Percentiles rank a stretch among this genome's conserved stretches.
phyloP scores from a whole-genome alignment of 2,329 filamentous ascomycete species.

The Talaromyces marneffei region DNA sequence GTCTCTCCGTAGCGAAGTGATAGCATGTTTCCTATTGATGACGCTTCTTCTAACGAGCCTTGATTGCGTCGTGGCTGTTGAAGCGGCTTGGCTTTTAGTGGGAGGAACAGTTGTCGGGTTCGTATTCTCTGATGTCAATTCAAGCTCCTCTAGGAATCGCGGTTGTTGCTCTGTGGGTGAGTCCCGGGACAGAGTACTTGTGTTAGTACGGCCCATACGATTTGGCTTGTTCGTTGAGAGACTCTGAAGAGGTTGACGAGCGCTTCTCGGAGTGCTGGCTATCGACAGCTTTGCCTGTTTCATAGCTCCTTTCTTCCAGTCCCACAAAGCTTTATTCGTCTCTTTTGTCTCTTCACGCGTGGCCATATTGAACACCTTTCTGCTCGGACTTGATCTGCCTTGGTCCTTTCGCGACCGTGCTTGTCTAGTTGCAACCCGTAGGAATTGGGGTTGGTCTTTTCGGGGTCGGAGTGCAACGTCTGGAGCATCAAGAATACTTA shows the following conservation, averaged over 20 bases:
- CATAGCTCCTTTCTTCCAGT: constrained; percentile 48
- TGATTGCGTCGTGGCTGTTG: not conserved
- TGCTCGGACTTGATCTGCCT: constrained; percentile 48
- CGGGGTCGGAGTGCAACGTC: constrained; percentile 25
- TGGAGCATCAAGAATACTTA: constrained; percentile 51
- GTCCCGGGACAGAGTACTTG: not conserved
- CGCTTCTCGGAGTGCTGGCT: constrained; percentile 16
- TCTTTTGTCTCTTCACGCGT: constrained; percentile 52
- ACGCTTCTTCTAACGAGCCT: constrained; percentile 27
- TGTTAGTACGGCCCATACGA: not conserved
- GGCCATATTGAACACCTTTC: constrained; percentile 49
- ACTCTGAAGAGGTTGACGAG: constrained; percentile 21
- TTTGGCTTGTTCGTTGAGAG: constrained; percentile 19
- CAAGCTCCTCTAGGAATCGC: not conserved
- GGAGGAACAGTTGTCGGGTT: not conserved
- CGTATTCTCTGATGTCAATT: constrained; percentile 7
- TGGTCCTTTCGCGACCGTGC: constrained; percentile 44
- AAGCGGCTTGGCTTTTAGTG: not conserved
- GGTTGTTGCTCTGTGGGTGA: not conserved
- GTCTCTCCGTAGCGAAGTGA: constrained; percentile 33
- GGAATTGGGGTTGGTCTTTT: constrained; percentile 46
- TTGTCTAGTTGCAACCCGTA: constrained; percentile 51
- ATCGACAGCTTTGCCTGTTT: constrained; percentile 22
- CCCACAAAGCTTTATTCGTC: constrained; percentile 43
- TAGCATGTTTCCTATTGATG: constrained; percentile 28